Evolutionary conservation across 768 basidiomycete genomes (phyloP), one percentile per base, ranked within the genome.

Genomic region (Termitomyces sp.): DNA sequence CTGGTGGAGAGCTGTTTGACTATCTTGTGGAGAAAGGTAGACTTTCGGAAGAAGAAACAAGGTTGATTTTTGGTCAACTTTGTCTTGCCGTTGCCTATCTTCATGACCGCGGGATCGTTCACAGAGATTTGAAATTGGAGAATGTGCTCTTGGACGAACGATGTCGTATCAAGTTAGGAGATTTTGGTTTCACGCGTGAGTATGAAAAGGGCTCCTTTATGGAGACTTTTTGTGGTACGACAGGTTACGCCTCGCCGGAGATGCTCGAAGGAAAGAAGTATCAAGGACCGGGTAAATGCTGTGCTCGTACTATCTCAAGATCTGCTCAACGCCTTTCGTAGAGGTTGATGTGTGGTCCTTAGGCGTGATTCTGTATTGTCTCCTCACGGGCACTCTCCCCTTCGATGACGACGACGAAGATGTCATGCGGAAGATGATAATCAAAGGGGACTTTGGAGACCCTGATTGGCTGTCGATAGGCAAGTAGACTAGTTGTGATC

Each of bases 261-360:
- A 96, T 98, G 85, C 71, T 98, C 21, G 79, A 86, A 61, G 89
- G 89, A 1, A 83, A 83, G 72, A 93, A 86, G 70, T 99, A 99
- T 66, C 81, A 88, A 47, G 97, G 97, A 3, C 89, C 89, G 67
- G 92, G 93, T 87, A 51, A 57, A 85, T 72, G 41, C n/a, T 42
- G 10, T 55, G 40, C 47, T 47, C 26, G 11, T 45, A 26, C n/a
- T 33, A 23, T 23, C 47, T 15, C 46, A 30, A 40, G 54, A 42
- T 43, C 12, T 48, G 35, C 41, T 66, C 54, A 70, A 57, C 41
- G n/a, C 52, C 12, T 37, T 42, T 38, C 44, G 11, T 71, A 90
- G 94, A 98, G 81, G 94, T 96, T 47, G 94, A 98, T 66, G 78
- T 95, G 35, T 98, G 94, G 94, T 98, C 94, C 5, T 77, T 96